Evolutionary conservation across 495 filamentous ascomycete species (phyloP).

Genomic region (Talaromyces nanjingensis): DNA sequence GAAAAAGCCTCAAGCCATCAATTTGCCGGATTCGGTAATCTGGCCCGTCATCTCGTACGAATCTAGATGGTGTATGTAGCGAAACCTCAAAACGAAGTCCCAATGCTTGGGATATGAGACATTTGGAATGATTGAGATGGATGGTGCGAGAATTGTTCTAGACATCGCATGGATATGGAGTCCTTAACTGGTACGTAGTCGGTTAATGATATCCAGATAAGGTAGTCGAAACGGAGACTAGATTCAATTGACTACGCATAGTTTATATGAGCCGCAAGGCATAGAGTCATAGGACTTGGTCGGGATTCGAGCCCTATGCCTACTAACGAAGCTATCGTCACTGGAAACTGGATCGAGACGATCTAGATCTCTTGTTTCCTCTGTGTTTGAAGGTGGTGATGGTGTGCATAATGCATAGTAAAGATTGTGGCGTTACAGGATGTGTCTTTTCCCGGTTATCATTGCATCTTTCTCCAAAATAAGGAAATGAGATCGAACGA

Average conservation of each 20-base stretch:
- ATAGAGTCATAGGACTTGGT: background rate
- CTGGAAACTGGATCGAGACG: background rate
- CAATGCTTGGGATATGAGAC: too few species aligned
- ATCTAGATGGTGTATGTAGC: background rate
- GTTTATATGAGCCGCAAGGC: background rate
- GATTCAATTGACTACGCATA: background rate
- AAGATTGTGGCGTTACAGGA: background rate
- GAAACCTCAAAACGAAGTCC: background rate
- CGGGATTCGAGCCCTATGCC: background rate
- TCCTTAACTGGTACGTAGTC: background rate
- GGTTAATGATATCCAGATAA: background rate
- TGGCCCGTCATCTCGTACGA: background rate
- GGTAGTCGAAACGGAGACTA: background rate
- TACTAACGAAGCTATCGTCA: background rate
- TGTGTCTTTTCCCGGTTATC: background rate
- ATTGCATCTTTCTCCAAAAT: background rate
- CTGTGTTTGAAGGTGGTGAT: background rate
- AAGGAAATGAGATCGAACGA: background rate
- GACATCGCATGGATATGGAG: background rate
- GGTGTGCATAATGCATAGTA: background rate
- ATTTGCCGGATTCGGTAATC: background rate
- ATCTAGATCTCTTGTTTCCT: background rate
- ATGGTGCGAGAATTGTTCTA: background rate
- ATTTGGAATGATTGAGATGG: too few species aligned
- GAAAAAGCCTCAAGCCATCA: background rate